A percentile compares a stretch with the other conserved stretches of the same genome.
These are phyloP conservation scores for Pseudoperonospora humuli DNA, from an alignment of 352 stramenopile species.

Conservation along the genomic window DNA sequence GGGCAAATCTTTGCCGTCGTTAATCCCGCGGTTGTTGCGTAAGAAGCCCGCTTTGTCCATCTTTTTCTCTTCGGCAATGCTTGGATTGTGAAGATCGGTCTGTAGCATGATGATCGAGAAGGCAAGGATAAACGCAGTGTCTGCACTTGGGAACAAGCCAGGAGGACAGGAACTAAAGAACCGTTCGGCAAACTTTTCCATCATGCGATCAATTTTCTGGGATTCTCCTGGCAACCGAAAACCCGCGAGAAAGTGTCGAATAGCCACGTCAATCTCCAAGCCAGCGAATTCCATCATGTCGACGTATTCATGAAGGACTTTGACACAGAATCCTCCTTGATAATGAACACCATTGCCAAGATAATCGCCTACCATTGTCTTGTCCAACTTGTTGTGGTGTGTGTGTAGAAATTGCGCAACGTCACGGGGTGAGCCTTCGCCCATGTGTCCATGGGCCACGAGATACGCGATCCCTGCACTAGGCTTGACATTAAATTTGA, in stretches of 20 bases:
- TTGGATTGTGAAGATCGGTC: slow-evolving; percentile 98
- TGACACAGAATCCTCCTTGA: slow-evolving; percentile 87
- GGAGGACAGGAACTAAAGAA: slow-evolving; percentile 66
- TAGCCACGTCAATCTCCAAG: slow-evolving; percentile 95
- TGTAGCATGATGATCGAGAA: slow-evolving; percentile 90
- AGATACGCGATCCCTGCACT: slow-evolving; percentile 89
- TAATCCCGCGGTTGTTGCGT: slow-evolving; percentile 96
- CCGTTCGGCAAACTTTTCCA: slow-evolving; percentile 99
- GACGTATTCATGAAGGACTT: slow-evolving; percentile 95
- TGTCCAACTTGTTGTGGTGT: slow-evolving; percentile 91
- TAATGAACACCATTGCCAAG: slow-evolving; percentile 95
- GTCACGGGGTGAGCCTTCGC: slow-evolving; percentile 84
- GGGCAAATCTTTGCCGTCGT: slow-evolving; percentile 92
- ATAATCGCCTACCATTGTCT: slow-evolving; percentile 96
- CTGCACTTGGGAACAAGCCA: slow-evolving; percentile 90
- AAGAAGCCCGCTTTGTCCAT: slow-evolving; percentile 97
- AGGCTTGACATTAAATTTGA: slow-evolving; percentile 98
- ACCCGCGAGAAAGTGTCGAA: slow-evolving; percentile 94
- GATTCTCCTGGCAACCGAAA: slow-evolving; percentile 98
- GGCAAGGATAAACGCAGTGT: slow-evolving; percentile 97
- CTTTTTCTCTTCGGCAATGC: slow-evolving; percentile 92
- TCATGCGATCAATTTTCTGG: slow-evolving; percentile 99
- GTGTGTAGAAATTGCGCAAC: slow-evolving; percentile 93
- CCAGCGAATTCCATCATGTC: slow-evolving; percentile 94
- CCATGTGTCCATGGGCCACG: slow-evolving; percentile 87